phyloP scores from a whole-genome alignment of 163 green algal species.

The Picocystis sp. region DNA sequence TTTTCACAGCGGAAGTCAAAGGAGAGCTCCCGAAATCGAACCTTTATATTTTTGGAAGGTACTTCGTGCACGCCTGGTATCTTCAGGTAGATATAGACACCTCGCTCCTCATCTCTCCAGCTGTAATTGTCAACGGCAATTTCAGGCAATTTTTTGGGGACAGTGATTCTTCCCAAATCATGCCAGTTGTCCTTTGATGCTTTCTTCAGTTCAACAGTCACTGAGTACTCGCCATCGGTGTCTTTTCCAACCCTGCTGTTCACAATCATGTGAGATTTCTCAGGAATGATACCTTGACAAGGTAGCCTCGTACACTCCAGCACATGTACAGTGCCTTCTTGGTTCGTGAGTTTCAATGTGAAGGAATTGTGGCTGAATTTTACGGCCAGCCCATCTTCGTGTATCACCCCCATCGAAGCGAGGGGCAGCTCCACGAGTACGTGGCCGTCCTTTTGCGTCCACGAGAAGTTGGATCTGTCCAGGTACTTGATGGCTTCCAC shows the following conservation, averaged over 20 bases:
- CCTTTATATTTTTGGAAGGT: neutral
- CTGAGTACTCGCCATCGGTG: neutral
- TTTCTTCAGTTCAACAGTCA: neutral
- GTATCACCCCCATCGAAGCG: neutral
- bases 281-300: neutral
- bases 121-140: neutral
- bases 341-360: too few species aligned
- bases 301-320: neutral
- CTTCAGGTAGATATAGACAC: slow-evolving; percentile 1
- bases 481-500: neutral
- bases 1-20: slow-evolving; percentile 1
- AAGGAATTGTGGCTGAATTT: too few species aligned
- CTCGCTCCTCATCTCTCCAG: slow-evolving; percentile 4
- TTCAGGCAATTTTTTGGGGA: neutral
- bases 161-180: neutral
- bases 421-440: neutral
- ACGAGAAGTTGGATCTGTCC: neutral
- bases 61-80: slow-evolving; percentile 2
- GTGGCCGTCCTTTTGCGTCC: neutral
- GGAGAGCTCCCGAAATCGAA: slow-evolving; percentile 4
- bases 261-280: slow-evolving; percentile 1
- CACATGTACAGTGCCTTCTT: too few species aligned
- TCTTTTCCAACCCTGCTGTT: neutral
- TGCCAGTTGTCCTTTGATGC: neutral
- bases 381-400: slow-evolving; percentile 1